Conservation (phyloP, 2,329 filamentous ascomycete genomes). For the Sporothrix curviconia region DNA sequence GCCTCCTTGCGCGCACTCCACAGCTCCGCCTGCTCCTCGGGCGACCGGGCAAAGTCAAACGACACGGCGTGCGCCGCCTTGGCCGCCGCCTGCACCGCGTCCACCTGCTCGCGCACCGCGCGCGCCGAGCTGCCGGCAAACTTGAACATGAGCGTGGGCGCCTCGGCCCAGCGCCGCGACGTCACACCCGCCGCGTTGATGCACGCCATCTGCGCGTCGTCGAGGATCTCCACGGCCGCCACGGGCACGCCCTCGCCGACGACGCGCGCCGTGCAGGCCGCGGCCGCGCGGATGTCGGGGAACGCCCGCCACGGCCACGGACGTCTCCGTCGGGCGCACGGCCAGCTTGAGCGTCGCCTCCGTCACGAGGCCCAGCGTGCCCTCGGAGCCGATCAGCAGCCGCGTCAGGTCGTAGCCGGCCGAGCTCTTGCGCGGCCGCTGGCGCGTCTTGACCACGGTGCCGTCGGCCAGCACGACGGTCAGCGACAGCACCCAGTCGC, state of each 20-base stretch:
- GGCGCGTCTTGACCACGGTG: constrained; percentile 81
- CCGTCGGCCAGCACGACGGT: constrained; percentile 88
- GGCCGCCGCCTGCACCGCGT: constrained; percentile 58
- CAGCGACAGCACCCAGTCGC: constrained; percentile 82
- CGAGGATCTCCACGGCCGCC: constrained; percentile 86
- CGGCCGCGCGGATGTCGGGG: constrained; percentile 58
- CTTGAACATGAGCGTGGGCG: constrained; percentile 78
- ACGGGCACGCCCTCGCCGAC: constrained; percentile 77
- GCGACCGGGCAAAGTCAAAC: constrained; percentile 69
- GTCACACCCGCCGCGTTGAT: constrained; percentile 63
- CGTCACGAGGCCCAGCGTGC: constrained; percentile 83
- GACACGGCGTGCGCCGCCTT: constrained; percentile 54
- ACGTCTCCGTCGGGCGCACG: constrained; percentile 70
- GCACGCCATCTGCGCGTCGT: constrained; percentile 79
- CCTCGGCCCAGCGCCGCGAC: constrained; percentile 60
- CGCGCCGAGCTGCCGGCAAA: constrained; percentile 60
- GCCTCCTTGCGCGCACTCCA: constrained; percentile 83
- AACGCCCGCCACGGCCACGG: constrained; percentile 67
- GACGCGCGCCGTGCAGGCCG: constrained; percentile 71
- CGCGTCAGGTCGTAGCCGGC: constrained; percentile 89
- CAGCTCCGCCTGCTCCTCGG: constrained; percentile 64
- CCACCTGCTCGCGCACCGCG: constrained; percentile 72
- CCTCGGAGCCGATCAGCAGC: constrained; percentile 85
- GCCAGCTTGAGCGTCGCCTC: constrained; percentile 86
- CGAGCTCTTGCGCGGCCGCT: constrained; percentile 80